Percentiles rank a stretch among this genome's conserved stretches.
These are phyloP conservation scores for Saitozyma sp. DNA, from an alignment of 768 basidiomycete species.

Conservation along the genomic window DNA sequence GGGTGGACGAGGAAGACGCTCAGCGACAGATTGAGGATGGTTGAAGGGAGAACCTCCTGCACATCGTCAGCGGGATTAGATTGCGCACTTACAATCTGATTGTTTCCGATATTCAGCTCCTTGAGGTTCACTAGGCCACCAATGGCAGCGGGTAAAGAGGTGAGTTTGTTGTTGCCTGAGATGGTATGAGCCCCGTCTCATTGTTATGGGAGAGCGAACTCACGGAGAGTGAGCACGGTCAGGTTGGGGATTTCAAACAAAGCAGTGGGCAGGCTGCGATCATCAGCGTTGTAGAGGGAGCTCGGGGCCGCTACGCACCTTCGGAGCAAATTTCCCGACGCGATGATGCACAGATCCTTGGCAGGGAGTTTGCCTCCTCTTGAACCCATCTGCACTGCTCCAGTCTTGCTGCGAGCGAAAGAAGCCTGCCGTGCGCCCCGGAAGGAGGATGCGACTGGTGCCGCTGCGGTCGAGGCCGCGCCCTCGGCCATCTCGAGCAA, in stretches of 20 bases:
- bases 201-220: slow-evolving; percentile 6
- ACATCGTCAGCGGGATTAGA: neutral
- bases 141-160: slow-evolving; percentile 44
- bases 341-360: slow-evolving; percentile 10
- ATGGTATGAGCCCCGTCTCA: slow-evolving; percentile 3
- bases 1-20: slow-evolving; percentile 28
- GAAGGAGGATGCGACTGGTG: too few species aligned
- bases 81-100: slow-evolving; percentile 34
- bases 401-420: too few species aligned
- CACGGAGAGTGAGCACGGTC: slow-evolving; percentile 38
- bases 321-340: neutral
- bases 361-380: neutral
- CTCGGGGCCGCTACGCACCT: slow-evolving; percentile 7
- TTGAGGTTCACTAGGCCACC: slow-evolving; percentile 39
- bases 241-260: slow-evolving; percentile 48
- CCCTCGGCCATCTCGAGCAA: slow-evolving; percentile 23
- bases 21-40: slow-evolving; percentile 41
- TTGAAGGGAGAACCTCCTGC: slow-evolving; percentile 41
- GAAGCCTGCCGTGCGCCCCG: too few species aligned
- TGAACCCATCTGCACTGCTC: too few species aligned
- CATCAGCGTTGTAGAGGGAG: neutral
- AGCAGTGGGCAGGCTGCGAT: slow-evolving; percentile 42
- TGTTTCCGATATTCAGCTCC: slow-evolving; percentile 48
- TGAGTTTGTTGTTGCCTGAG: slow-evolving; percentile 40
- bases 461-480: neutral